Evolutionary conservation across 495 filamentous ascomycete genomes (phyloP).

Genomic region (Hyaloscypha hepaticicola): DNA sequence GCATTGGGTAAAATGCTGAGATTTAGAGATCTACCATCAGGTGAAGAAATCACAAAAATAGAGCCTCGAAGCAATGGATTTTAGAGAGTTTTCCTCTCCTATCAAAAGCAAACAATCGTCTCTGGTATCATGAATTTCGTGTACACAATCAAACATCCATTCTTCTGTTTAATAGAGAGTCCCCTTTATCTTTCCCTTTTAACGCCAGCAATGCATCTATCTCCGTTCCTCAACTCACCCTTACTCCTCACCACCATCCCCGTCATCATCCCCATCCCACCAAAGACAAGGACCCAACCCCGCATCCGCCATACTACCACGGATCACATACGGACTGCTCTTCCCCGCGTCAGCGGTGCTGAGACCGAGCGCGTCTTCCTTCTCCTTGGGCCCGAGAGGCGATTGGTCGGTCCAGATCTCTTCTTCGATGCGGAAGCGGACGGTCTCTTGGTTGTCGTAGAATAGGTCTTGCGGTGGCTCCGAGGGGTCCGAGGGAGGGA

Average conservation of each 20-base stretch:
- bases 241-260: slow-evolving; percentile 39
- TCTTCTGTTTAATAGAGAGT: no score
- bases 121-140: no score
- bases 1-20: background rate
- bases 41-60: no score
- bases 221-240: background rate
- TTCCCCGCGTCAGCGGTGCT: slow-evolving; percentile 26
- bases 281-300: slow-evolving; percentile 53
- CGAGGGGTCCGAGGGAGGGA: slow-evolving; percentile 50
- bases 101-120: no score
- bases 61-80: no score
- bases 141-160: no score
- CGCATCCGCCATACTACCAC: slow-evolving; percentile 55
- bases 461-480: slow-evolving; percentile 59
- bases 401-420: slow-evolving; percentile 90
- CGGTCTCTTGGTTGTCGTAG: slow-evolving; percentile 85
- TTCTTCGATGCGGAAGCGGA: slow-evolving; percentile 76
- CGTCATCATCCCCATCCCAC: slow-evolving; percentile 50
- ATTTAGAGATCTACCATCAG: background rate
- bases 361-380: slow-evolving; percentile 23
- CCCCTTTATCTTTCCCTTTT: background rate
- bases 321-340: slow-evolving; percentile 66
- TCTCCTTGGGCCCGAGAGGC: slow-evolving; percentile 54
- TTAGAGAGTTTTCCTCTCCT: no score
- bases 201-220: background rate